Evolutionary conservation across 2,329 filamentous ascomycete genomes (phyloP), one percentile per base, ranked within the genome.

Genomic region (Aspergillus sclerotialis): DNA sequence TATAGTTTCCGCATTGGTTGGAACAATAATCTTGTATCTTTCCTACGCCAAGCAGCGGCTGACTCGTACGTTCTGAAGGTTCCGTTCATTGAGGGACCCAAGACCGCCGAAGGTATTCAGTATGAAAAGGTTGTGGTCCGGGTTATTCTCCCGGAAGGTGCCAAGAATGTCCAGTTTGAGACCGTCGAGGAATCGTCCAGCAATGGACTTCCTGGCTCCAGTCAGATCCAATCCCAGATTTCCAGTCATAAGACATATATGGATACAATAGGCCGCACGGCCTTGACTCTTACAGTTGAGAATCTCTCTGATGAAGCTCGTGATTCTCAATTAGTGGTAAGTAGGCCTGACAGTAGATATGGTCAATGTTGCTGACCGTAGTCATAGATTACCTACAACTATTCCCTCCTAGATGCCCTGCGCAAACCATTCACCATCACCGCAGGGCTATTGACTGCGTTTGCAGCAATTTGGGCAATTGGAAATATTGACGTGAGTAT

Each of bases 1-100:
- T 96, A 95, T 65, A 92, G 85, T 46, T 98, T 96, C 70, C 86
- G 84, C 39, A 80, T 96, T 37, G 92, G 92, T 48, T 98, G 92
- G 92, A 93, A 96, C 67, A 81, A 84, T 33, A 79, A 94, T 46
- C 72, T 93, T 17, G 78, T 78, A 52, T 77, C 76, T 37, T 92
- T 85, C 59, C 60, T 98, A 46, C 80, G 86, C 50, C 72, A 69
- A 50, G 54, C 70, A 48, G 52, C 61, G 5, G 73, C 73, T 16
- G 78, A 86, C 39, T 75, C 78, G n/a, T 94, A 86, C 53, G 74
- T 94, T 7, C 73, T 98, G 40, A 93, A 86, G 55, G 81, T 95
- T 6, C 90, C 92, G 6, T 92, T 98, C 67, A 68, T 98, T 8
- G 88, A 96, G 64, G 92, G 92, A 0, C 90, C 90, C 26, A 92